Conservation (phyloP, 768 basidiomycete species). For the Botryobasidium botryosum region DNA sequence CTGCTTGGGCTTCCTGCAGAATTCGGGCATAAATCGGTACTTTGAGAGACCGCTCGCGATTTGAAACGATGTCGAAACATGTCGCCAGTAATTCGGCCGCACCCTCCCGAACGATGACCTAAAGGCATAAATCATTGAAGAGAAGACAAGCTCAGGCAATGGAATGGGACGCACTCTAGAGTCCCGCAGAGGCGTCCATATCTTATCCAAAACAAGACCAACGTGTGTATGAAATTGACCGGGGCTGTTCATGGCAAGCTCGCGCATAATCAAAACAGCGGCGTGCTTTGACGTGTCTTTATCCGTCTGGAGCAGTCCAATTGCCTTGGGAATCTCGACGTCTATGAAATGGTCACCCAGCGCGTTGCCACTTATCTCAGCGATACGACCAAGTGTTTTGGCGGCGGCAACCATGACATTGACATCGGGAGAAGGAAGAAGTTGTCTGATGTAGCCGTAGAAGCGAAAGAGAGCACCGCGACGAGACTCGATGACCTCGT, state of each 20-base stretch:
- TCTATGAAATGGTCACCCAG: conserved; percentile 86
- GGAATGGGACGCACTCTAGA: conserved; percentile 35
- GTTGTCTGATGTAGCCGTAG: conserved; percentile 82
- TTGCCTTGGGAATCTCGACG: conserved; percentile 69
- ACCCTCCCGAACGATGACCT: conserved; percentile 73
- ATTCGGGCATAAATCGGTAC: conserved; percentile 57
- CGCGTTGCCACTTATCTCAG: conserved; percentile 60
- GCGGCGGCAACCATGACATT: conserved; percentile 90
- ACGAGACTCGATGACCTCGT: conserved; percentile 65
- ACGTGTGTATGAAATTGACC: conserved; percentile 81
- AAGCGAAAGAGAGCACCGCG: conserved; percentile 45
- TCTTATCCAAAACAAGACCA: conserved; percentile 75
- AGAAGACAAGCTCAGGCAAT: background rate
- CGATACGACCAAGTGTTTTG: conserved; percentile 80
- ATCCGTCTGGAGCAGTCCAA: conserved; percentile 63
- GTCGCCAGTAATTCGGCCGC: conserved; percentile 88
- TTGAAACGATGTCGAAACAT: conserved; percentile 70
- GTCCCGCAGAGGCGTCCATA: conserved; percentile 80
- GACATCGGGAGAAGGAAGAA: conserved; percentile 81
- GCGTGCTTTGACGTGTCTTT: conserved; percentile 72
- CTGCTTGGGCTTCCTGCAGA: conserved; percentile 69
- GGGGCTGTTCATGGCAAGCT: conserved; percentile 78
- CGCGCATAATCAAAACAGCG: conserved; percentile 85
- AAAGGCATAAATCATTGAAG: too few relatives aligned
- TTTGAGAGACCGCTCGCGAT: conserved; percentile 48